Evolutionary conservation across 2,329 filamentous ascomycete genomes (phyloP), one percentile per base, ranked within the genome.

Genomic region (Lasiodiplodia theobromae): DNA sequence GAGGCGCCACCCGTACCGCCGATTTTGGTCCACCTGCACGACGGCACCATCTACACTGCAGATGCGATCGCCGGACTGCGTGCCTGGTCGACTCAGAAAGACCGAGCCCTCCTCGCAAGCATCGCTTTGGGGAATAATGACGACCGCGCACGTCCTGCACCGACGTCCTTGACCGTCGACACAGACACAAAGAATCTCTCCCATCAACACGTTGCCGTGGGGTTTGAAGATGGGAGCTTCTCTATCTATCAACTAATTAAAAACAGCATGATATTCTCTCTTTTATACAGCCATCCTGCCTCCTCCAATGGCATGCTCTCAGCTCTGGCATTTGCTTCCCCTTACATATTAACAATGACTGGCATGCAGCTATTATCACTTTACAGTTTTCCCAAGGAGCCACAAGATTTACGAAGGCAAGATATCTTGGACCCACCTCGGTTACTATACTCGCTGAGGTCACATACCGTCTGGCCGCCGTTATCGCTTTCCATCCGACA

Each of bases 401-500:
- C 4, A 38, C 62, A 65, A 65, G 68, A 70, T 56, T 69, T 67
- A 16, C 69, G 51, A 6, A 54, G 66, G 16, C 64, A 69, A 37
- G 67, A 57, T 3, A 64, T 14, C 66, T 62, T 79, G 12, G 72
- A 77, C 7, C 76, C 82, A 28, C 89, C 89, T 1, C 83, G 84
- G 68, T 84, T 96, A 37, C 82, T 97, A 37, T 91, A 92, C 8
- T 95, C 92, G 0, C 85, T 97, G 23, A 90, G 89, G 75, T 96
- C 94, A 12, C 90, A 93, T 74, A 94, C 91, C 3, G 91, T 92
- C 1, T 88, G 90, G 75, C 87, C 91, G 2, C 94, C 94, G 1
- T 82, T 96, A 11, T 92, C 93, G 0, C 81, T 97, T n/a, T 95
- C 93, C 0, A 87, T 98, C 47, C 88, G 94, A n/a, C 86, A 85